phyloP scores from a whole-genome alignment of 139 green algal species.

The Chlamydomonas applanata region DNA sequence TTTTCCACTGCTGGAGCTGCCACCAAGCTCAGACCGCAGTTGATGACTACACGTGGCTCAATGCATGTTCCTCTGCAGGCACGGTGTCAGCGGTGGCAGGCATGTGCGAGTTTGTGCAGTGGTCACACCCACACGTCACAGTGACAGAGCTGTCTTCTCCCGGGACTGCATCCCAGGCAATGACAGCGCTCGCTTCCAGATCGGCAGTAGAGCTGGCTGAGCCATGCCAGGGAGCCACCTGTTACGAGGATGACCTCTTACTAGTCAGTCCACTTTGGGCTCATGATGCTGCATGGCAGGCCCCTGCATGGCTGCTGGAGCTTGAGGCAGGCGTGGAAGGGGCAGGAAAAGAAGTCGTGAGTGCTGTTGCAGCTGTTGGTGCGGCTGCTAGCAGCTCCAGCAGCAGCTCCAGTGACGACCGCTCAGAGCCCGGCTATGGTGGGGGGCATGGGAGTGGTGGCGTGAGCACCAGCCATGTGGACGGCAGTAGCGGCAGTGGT shows the following conservation, averaged over 20 bases:
- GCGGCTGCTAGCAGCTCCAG: neutral
- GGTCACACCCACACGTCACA: conserved; percentile 51
- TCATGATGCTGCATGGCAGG: neutral
- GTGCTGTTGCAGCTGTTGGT: no score
- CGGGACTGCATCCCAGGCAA: neutral
- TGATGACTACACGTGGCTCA: no score
- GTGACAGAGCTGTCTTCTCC: conserved; percentile 27
- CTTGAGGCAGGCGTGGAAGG: no score
- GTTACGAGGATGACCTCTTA: conserved; percentile 50
- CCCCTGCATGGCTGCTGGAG: neutral
- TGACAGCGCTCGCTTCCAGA: no score
- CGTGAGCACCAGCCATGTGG: conserved; percentile 2
- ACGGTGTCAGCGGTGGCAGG: conserved; percentile 24
- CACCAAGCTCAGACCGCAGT: no score
- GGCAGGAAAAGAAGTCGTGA: no score
- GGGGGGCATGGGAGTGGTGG: neutral
- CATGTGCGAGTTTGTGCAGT: conserved; percentile 55
- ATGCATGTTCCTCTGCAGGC: neutral
- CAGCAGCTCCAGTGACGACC: neutral
- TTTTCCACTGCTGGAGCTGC: neutral
- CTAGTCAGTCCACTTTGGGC: conserved; percentile 45
- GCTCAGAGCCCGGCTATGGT: neutral
- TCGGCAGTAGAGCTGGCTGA: neutral
- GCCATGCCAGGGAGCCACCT: neutral
- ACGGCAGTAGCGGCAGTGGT: neutral